These are phyloP conservation scores for Coriaria nepalensis DNA, from an alignment of 306 rosid genomes.

Conservation along the genomic window DNA sequence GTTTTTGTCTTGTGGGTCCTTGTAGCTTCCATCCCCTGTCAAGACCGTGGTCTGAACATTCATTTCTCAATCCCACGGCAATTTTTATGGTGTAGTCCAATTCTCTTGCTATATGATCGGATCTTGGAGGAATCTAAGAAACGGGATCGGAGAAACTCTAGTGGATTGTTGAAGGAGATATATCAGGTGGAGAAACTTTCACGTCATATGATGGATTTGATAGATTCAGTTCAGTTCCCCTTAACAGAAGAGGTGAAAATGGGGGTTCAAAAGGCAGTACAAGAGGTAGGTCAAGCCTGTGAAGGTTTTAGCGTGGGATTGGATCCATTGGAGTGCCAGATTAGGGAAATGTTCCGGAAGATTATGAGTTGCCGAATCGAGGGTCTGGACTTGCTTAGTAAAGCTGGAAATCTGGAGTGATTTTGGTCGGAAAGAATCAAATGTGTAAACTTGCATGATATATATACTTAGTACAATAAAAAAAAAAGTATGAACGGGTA, in stretches of 20 bases:
- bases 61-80: constrained; percentile 61
- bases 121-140: constrained; percentile 70
- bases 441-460: no score
- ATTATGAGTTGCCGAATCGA: constrained; percentile 66
- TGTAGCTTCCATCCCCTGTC: constrained; percentile 92
- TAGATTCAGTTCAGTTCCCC: constrained; percentile 65
- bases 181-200: constrained; percentile 51
- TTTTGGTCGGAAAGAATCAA: no score
- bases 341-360: constrained; percentile 63
- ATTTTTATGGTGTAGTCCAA: constrained; percentile 50
- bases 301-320: constrained; percentile 40
- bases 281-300: constrained; percentile 41
- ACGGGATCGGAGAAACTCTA: constrained; percentile 59
- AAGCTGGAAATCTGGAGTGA: no score
- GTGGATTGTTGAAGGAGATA: constrained; percentile 80
- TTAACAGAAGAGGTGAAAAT: constrained; percentile 48
- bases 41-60: constrained; percentile 59
- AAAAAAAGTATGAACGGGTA: no score
- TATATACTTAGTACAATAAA: no score
- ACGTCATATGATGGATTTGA: constrained; percentile 54
- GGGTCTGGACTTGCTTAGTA: constrained; percentile 57
- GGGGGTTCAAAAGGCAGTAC: constrained; percentile 44
- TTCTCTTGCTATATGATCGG: constrained; percentile 47
- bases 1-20: constrained; percentile 62
- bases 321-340: constrained; percentile 70